These are phyloP conservation scores for Ilyonectria mors-panacis DNA, from an alignment of 2,329 filamentous ascomycete species.

Conservation along the genomic window DNA sequence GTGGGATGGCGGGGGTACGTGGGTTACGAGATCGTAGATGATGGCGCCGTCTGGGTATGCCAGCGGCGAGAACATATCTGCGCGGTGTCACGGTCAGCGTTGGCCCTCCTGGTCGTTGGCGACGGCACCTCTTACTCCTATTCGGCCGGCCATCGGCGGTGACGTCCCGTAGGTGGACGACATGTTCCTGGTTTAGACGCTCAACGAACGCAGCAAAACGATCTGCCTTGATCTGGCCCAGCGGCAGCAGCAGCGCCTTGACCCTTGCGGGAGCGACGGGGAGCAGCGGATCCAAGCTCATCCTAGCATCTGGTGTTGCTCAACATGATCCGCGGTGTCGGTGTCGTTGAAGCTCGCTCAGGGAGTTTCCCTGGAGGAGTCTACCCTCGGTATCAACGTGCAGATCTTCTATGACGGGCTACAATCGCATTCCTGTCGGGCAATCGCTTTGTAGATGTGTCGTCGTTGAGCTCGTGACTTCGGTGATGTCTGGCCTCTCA, in stretches of 20 bases:
- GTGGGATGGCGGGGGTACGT: constrained; percentile 84
- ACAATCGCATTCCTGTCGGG: constrained; percentile 37
- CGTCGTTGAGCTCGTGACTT: constrained; percentile 23
- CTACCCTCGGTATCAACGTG: constrained; percentile 24
- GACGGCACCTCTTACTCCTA: constrained; percentile 73
- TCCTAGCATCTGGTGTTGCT: constrained; percentile 68
- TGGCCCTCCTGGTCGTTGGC: constrained; percentile 10
- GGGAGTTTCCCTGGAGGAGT: constrained; percentile 36
- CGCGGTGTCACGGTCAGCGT: constrained; percentile 39
- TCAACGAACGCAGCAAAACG: constrained; percentile 85
- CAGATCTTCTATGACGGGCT: constrained; percentile 4
- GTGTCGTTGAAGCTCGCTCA: constrained; percentile 34
- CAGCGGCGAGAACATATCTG: constrained; percentile 94
- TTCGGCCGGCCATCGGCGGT: constrained; percentile 88
- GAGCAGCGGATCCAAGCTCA: constrained; percentile 91
- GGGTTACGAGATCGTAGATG: constrained; percentile 88
- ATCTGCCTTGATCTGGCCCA: constrained; percentile 87
- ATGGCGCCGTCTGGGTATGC: constrained; percentile 89
- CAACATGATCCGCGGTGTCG: constrained; percentile 51
- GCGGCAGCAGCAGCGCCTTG: constrained; percentile 87
- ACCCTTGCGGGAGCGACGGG: constrained; percentile 93
- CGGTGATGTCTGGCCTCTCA: constrained; percentile 27
- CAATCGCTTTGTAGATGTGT: constrained; percentile 20
- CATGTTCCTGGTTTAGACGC: constrained; percentile 83
- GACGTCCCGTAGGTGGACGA: constrained; percentile 88